Percentiles rank a stretch among this genome's conserved stretches.
Evolutionary conservation across 164 flowering plant genomes (phyloP).

Genomic region (Nymphaea thermarum): DNA sequence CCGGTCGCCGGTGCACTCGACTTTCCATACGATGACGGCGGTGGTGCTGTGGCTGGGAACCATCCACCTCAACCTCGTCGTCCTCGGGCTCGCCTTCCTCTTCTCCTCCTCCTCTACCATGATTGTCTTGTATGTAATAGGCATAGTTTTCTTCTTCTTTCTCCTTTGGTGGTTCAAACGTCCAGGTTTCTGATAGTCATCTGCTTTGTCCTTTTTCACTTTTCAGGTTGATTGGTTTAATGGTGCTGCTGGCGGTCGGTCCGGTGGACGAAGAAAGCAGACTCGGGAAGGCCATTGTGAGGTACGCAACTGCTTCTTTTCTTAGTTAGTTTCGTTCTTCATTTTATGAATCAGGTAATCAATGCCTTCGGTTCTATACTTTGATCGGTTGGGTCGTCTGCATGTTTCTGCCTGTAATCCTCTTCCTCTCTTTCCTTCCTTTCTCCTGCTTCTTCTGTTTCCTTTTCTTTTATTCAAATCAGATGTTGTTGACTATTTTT

Average conservation of each 20-base stretch:
- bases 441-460: no score
- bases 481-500: no score
- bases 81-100: not conserved
- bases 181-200: not conserved
- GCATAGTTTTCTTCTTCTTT: not conserved
- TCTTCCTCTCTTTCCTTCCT: no score
- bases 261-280: constrained; percentile 1
- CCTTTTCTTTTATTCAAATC: no score
- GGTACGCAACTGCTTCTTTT: not conserved
- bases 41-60: constrained; percentile 3
- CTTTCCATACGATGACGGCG: constrained; percentile 1
- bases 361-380: no score
- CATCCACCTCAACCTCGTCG: constrained; percentile 2
- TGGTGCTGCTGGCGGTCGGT: not conserved
- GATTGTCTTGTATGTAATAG: not conserved
- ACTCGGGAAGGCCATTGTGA: not conserved
- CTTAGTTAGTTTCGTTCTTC: no score
- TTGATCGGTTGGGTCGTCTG: no score
- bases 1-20: not conserved
- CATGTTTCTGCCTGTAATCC: no score
- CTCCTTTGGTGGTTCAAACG: no score
- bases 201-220: not conserved
- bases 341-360: no score
- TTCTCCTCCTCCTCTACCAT: not conserved
- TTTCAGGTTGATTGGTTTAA: not conserved